These are phyloP conservation scores for Rosellinia necatrix DNA, from an alignment of 2,329 filamentous ascomycete species.

Conservation along the genomic window DNA sequence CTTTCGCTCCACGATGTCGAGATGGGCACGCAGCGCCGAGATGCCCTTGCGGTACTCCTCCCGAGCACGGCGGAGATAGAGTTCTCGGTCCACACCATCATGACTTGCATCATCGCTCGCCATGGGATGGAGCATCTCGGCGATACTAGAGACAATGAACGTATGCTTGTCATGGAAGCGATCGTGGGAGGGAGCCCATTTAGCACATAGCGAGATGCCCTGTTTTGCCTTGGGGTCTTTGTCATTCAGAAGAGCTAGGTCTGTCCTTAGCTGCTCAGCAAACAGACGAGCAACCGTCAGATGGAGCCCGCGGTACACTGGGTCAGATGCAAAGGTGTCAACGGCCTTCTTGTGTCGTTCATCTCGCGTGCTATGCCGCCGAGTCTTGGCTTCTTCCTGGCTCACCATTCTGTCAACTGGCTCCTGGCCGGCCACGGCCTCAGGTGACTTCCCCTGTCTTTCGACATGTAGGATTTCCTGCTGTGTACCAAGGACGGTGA, in stretches of 20 bases:
- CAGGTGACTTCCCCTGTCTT: conserved; percentile 23
- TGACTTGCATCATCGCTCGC: conserved; percentile 41
- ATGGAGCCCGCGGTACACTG: conserved; percentile 57
- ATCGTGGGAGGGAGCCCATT: conserved; percentile 62
- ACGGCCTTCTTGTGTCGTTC: conserved; percentile 48
- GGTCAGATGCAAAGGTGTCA: conserved; percentile 47
- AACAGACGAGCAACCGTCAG: conserved; percentile 60
- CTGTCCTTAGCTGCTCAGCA: conserved; percentile 56
- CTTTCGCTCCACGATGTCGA: conserved; percentile 58
- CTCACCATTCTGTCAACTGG: not conserved
- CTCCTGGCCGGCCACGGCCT: not conserved
- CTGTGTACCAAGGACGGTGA: conserved; percentile 49
- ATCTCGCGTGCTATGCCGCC: conserved; percentile 40
- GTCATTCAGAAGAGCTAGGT: conserved; percentile 49
- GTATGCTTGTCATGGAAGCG: conserved; percentile 64
- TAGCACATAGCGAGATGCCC: conserved; percentile 59
- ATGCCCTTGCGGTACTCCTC: conserved; percentile 57
- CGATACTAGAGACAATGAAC: conserved; percentile 59
- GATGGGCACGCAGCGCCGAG: conserved; percentile 56
- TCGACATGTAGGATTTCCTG: conserved; percentile 46
- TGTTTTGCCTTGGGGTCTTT: conserved; percentile 47
- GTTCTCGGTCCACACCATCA: conserved; percentile 45
- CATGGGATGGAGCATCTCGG: conserved; percentile 56
- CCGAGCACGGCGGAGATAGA: conserved; percentile 59
- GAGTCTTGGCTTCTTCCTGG: conserved; percentile 27